phyloP scores from a whole-genome alignment of 495 filamentous ascomycete genomes.

The Letharia lupina region DNA sequence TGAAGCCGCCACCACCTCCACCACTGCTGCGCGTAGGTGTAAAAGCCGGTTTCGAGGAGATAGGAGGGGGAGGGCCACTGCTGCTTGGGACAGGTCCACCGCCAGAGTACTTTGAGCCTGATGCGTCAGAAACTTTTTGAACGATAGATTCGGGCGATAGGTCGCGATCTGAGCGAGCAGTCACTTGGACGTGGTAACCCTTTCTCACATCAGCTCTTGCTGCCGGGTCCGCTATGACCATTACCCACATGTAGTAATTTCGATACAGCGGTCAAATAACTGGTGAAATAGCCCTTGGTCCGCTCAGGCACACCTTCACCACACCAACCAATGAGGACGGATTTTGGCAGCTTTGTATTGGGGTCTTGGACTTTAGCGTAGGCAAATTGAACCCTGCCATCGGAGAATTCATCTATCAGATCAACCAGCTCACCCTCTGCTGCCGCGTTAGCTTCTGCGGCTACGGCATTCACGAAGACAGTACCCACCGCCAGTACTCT shows the following conservation, averaged over 20 bases:
- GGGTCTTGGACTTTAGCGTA: constrained; percentile 94
- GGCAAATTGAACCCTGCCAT: constrained; percentile 92
- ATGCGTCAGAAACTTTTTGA: constrained; percentile 91
- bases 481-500: constrained; percentile 72
- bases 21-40: constrained; percentile 66
- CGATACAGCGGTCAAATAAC: constrained; percentile 77
- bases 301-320: constrained; percentile 96
- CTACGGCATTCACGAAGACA: background rate
- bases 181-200: constrained; percentile 97
- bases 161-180: constrained; percentile 82
- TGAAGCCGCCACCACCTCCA: constrained; percentile 48
- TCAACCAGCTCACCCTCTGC: constrained; percentile 88
- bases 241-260: constrained; percentile 75
- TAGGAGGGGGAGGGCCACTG: constrained; percentile 55
- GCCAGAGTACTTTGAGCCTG: constrained; percentile 81
- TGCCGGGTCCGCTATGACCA: background rate
- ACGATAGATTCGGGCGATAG: constrained; percentile 80
- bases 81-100: constrained; percentile 39
- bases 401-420: constrained; percentile 94
- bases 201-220: constrained; percentile 26
- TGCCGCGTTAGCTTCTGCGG: constrained; percentile 4
- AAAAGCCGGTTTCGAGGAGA: constrained; percentile 82
- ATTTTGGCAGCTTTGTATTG: constrained; percentile 85
- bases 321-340: constrained; percentile 92
- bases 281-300: constrained; percentile 97